Percentiles rank a stretch among this genome's conserved stretches.
Conservation (phyloP, 768 basidiomycete species). For the Lentinula sp. region DNA sequence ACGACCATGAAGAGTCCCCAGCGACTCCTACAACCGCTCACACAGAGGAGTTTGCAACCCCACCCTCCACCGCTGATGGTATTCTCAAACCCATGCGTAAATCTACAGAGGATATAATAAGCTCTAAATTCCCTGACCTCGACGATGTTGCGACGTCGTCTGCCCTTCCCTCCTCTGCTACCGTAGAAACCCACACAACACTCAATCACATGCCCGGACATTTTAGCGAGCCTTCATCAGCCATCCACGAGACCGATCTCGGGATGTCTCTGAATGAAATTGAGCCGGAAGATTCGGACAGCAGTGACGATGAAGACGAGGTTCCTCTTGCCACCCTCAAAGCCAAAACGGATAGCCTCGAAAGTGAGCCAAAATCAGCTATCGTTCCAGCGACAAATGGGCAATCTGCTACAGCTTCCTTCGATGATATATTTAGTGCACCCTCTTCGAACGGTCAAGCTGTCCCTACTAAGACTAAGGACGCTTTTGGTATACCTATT, state of each 20-base stretch:
- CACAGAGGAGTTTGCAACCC: slow-evolving; percentile 57
- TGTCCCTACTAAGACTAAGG: slow-evolving; percentile 13
- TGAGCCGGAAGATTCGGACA: slow-evolving; percentile 31
- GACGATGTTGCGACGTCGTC: slow-evolving; percentile 17
- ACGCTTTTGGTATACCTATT: slow-evolving; percentile 16
- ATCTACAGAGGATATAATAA: slow-evolving; percentile 28
- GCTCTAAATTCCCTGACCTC: slow-evolving; percentile 34
- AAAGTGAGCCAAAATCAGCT: slow-evolving; percentile 11
- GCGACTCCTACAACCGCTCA: slow-evolving; percentile 27
- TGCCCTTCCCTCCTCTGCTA: slow-evolving; percentile 1
- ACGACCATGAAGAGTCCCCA: slow-evolving; percentile 9
- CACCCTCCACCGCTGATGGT: slow-evolving; percentile 38
- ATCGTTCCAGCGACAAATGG: slow-evolving; percentile 10
- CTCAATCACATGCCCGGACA: slow-evolving; percentile 11
- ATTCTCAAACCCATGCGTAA: slow-evolving; percentile 15
- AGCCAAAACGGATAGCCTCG: slow-evolving; percentile 10
- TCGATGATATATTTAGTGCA: slow-evolving; percentile 55
- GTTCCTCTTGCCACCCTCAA: slow-evolving; percentile 28
- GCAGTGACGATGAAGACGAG: slow-evolving; percentile 45
- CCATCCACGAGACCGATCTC: slow-evolving; percentile 43
- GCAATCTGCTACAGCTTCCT: slow-evolving; percentile 18
- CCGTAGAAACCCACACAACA: background rate
- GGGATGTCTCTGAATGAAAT: slow-evolving; percentile 49
- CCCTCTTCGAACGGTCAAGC: slow-evolving; percentile 15
- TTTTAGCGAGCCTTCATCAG: slow-evolving; percentile 13